Conservation (phyloP, 2,329 filamentous ascomycete genomes). For the Penicillium sp. region DNA sequence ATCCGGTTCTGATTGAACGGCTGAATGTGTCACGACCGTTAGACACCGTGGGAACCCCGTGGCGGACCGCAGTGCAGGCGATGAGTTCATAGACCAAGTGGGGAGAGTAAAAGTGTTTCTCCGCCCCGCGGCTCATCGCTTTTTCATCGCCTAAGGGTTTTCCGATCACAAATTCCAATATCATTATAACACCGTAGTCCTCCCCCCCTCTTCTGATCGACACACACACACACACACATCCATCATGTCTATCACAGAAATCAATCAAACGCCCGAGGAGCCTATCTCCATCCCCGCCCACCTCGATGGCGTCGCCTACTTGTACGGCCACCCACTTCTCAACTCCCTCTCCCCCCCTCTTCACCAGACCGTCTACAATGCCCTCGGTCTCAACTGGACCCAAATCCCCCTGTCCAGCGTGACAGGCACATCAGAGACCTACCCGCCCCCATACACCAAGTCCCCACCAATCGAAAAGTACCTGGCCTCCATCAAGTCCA, state of each 20-base stretch:
- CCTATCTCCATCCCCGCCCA: constrained; percentile 36
- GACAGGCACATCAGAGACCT: constrained; percentile 30
- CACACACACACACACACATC: neutral
- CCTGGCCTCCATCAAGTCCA: constrained; percentile 36
- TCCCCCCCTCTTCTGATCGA: neutral
- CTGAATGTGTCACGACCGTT: no score
- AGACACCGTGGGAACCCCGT: no score
- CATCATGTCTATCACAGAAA: constrained; percentile 26
- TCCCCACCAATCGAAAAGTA: constrained; percentile 40
- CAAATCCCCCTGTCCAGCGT: constrained; percentile 50
- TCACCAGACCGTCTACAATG: constrained; percentile 57
- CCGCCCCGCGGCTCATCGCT: constrained; percentile 17
- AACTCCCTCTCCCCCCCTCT: constrained; percentile 60
- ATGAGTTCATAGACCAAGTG: neutral
- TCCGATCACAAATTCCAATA: neutral
- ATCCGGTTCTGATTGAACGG: no score
- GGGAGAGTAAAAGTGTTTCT: constrained; percentile 20
- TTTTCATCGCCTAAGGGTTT: constrained; percentile 6
- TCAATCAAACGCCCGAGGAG: constrained; percentile 28
- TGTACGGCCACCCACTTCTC: constrained; percentile 59
- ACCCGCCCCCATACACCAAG: constrained; percentile 37
- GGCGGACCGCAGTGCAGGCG: neutral
- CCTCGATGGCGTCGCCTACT: constrained; percentile 55
- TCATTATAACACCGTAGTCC: constrained; percentile 2
- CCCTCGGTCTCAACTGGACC: constrained; percentile 54